Percentiles rank a stretch among this genome's conserved stretches.
phyloP scores from a whole-genome alignment of 768 basidiomycete genomes.

The Panus rudis region DNA sequence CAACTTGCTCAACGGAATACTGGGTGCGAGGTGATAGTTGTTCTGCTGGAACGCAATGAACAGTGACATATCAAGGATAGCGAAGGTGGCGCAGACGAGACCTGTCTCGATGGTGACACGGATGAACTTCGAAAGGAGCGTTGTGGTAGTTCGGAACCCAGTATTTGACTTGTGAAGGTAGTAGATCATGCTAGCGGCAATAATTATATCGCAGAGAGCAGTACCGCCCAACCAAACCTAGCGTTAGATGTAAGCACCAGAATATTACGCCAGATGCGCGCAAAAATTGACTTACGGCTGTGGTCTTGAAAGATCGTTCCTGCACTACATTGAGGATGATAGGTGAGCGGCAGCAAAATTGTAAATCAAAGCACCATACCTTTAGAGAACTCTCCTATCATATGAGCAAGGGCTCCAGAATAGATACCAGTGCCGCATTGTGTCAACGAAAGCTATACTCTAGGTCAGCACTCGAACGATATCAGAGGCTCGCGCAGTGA shows the following conservation, averaged over 20 bases:
- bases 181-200: conserved; percentile 18
- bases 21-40: conserved; percentile 21
- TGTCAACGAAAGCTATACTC: neutral
- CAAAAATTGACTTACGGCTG: conserved; percentile 7
- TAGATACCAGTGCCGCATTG: conserved; percentile 4
- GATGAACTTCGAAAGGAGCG: conserved; percentile 15
- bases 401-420: conserved; percentile 2
- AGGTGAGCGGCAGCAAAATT: neutral
- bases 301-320: conserved; percentile 2
- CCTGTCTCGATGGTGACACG: conserved; percentile 20
- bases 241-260: too few species aligned
- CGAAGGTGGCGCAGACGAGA: conserved; percentile 16
- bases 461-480: neutral
- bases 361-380: neutral
- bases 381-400: conserved; percentile 3
- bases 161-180: conserved; percentile 16
- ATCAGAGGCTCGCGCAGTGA: neutral
- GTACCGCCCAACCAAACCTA: conserved; percentile 7
- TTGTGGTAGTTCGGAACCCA: conserved; percentile 16
- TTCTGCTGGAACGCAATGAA: conserved; percentile 15
- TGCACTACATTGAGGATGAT: conserved; percentile 1
- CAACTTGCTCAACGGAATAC: conserved; percentile 18
- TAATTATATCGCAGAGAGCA: conserved; percentile 19
- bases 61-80: conserved; percentile 17
- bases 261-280: too few species aligned